Base-by-base conservation (phyloP, 495 filamentous ascomycete genomes). In the Aspergillus ellipticus region DNA sequence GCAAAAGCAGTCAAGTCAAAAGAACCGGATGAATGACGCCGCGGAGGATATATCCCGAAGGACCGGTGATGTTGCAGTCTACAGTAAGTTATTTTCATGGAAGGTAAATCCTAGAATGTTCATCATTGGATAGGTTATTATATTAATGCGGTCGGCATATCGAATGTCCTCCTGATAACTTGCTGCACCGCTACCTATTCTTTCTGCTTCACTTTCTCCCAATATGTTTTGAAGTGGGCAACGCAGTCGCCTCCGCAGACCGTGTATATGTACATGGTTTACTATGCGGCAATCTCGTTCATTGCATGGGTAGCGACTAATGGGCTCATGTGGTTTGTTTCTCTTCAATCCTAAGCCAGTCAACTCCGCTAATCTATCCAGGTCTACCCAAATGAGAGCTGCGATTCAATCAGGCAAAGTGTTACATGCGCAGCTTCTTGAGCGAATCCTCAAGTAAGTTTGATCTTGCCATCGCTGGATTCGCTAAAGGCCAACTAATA, bases 141-240 rank as follows among this genome's bases (percentile, higher is more conserved):
- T 42, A 6, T 42, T 1, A 42, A 42, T 16, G 35, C 20, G 0
- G 15, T 52, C 15, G 50, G 50, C 4, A 4, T 28, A 2, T 17
- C 15, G 3, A 24, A 52, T 42, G 37, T 15, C 7, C 13, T 52
- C 2, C 19, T 52, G 6, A 31, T 59, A 43, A 33, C 41, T 1
- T 4, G 26, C 2, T 59, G 29, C 31, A 54, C 56, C 6, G 56
- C 51, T 22, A 42, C 35, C 16, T 59, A 54, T 21, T 54, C 56
- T 0, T 59, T 59, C 11, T 37, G 29, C 8, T 24, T 54, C n/a
- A 59, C 51, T 10, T 54, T 59, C 20, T 54, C 56, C 17, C 43
- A 51, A 10, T 54, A 59, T 26, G 17, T 49, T 10, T 45, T 59
- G 4, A 59, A 59, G 33, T 59, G 56, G 56, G 49, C 39, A 35